Percentiles rank a stretch among this genome's conserved stretches.
phyloP scores from a whole-genome alignment of 1,284 basidiomycete genomes.

The Rhodotorula sp. region DNA sequence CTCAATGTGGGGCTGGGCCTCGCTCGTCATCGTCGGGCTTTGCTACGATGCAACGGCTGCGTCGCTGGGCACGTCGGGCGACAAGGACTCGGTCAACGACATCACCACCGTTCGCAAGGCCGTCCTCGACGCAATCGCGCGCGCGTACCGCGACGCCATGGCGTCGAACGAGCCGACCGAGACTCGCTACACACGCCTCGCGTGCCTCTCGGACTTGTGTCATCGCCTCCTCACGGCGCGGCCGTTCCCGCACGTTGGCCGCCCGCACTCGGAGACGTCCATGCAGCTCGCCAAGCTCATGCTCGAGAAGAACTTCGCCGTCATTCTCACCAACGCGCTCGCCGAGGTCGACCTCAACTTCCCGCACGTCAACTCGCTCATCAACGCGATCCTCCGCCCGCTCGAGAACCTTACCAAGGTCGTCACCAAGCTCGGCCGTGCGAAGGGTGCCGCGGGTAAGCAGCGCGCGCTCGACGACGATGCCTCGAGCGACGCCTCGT shows the following conservation, averaged over 20 bases:
- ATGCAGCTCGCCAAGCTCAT: conserved; percentile 96
- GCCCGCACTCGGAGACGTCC: conserved; percentile 71
- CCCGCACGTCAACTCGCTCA: conserved; percentile 81
- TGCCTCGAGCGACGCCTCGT: conserved; percentile 42
- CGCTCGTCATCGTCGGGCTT: conserved; percentile 86
- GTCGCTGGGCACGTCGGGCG: conserved; percentile 7
- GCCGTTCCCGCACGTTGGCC: conserved; percentile 58
- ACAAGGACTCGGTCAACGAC: conserved; percentile 59
- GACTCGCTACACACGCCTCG: conserved; percentile 80
- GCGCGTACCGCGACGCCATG: conserved; percentile 79
- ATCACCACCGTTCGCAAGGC: conserved; percentile 83
- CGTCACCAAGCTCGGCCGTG: conserved; percentile 93
- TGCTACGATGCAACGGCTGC: conserved; percentile 70
- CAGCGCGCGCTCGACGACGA: conserved; percentile 32
- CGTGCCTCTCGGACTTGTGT: conserved; percentile 84
- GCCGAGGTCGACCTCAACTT: conserved; percentile 95
- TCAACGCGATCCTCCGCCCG: conserved; percentile 82
- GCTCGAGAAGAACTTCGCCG: conserved; percentile 96
- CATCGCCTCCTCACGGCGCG: conserved; percentile 82
- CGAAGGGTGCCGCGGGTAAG: conserved; percentile 61
- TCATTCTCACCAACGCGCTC: conserved; percentile 81
- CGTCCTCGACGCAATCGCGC: conserved; percentile 83
- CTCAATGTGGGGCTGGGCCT: conserved; percentile 73
- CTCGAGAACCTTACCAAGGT: conserved; percentile 92
- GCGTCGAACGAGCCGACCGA: conserved; percentile 66